Percentiles rank a stretch among this genome's conserved stretches.
Conservation (phyloP, 192 early-diverging fungal species). For the Entomortierella parvispora region DNA sequence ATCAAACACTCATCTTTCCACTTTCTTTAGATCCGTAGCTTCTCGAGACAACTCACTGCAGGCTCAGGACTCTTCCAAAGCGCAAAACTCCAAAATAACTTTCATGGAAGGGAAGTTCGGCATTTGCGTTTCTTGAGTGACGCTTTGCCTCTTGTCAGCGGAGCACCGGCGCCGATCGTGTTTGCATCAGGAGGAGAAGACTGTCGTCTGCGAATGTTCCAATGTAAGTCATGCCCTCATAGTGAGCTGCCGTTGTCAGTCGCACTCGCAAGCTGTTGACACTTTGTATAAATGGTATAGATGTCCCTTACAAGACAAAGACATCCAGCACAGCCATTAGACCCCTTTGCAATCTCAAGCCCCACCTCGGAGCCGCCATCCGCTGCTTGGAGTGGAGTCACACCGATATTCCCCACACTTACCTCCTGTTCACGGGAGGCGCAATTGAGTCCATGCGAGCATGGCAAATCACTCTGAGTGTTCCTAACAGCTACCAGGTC, state of each 20-base stretch:
- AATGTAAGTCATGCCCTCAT: conserved; percentile 48
- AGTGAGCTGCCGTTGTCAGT: too few relatives aligned
- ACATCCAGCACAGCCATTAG: conserved; percentile 31
- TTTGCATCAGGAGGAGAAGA: conserved; percentile 70
- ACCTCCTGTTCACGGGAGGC: conserved; percentile 42
- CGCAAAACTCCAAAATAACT: conserved; percentile 67
- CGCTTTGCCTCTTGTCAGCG: conserved; percentile 23
- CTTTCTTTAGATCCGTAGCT: conserved; percentile 52
- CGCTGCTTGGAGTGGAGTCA: conserved; percentile 49
- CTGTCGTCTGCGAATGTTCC: conserved; percentile 61
- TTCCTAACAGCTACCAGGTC: conserved; percentile 48
- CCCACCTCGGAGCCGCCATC: conserved; percentile 33
- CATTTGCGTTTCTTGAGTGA: conserved; percentile 57
- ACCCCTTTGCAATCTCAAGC: conserved; percentile 48
- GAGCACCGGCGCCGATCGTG: conserved; percentile 44
- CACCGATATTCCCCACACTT: conserved; percentile 26
- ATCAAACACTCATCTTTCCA: neutral
- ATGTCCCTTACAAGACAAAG: conserved; percentile 56
- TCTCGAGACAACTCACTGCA: conserved; percentile 52
- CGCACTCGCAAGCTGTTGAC: too few relatives aligned
- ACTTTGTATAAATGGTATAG: too few relatives aligned
- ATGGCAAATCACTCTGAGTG: conserved; percentile 44
- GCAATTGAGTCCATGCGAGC: conserved; percentile 49
- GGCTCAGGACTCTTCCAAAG: conserved; percentile 59
- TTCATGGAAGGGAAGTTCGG: conserved; percentile 73